phyloP scores from a whole-genome alignment of 345 rosid species.

The Draba incana region DNA sequence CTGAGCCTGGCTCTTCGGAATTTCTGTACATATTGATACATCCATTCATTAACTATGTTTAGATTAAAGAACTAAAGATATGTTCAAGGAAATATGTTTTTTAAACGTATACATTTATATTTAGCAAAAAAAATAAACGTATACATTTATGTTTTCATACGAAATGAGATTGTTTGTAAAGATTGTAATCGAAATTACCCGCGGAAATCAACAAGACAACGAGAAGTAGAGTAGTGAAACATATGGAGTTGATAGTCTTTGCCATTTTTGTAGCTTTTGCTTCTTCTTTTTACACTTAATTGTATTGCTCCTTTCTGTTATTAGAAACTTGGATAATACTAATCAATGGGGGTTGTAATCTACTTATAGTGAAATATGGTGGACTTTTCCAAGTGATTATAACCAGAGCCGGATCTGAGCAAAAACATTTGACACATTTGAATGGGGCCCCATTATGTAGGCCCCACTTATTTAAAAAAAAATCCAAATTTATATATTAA shows the following conservation, averaged over 20 bases:
- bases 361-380: not conserved
- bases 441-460: too few species aligned
- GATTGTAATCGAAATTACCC: not conserved
- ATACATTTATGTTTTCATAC: not conserved
- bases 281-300: not conserved
- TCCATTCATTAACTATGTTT: not conserved
- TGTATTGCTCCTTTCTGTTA: not conserved
- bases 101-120: not conserved
- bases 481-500: too few species aligned
- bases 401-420: too few species aligned
- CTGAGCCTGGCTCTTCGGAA: conserved; percentile 1
- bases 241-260: not conserved
- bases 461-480: too few species aligned
- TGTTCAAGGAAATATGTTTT: not conserved
- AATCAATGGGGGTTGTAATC: not conserved
- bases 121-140: too few species aligned
- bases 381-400: not conserved
- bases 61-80: not conserved
- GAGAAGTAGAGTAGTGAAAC: conserved; percentile 1
- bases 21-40: not conserved
- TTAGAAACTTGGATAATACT: not conserved
- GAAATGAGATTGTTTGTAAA: not conserved
- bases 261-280: conserved; percentile 7
- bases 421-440: too few species aligned
- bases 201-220: conserved; percentile 6